A percentile compares a stretch with the other conserved stretches of the same genome.
These are phyloP conservation scores for Epichloe sylvatica DNA, from an alignment of 2,329 filamentous ascomycete species.

Conservation along the genomic window DNA sequence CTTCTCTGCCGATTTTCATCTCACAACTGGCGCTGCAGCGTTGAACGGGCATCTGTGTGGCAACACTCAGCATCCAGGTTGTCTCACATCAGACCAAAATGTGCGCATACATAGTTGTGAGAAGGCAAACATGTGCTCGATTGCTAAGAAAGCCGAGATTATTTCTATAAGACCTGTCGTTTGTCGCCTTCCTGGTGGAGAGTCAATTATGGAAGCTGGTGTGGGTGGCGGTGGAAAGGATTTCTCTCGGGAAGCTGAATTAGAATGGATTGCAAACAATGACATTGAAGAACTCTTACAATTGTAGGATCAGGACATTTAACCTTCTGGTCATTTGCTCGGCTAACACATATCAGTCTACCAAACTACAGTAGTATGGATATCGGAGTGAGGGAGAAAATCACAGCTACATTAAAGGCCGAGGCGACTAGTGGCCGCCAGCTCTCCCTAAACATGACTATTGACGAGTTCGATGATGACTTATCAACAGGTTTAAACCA, in stretches of 20 bases:
- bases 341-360: slow-evolving; percentile 9
- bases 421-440: slow-evolving; percentile 12
- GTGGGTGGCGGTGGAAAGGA: slow-evolving; percentile 70
- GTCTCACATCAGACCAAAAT: slow-evolving; percentile 48
- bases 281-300: slow-evolving; percentile 36
- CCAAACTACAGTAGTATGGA: slow-evolving; percentile 5
- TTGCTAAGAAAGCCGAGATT: slow-evolving; percentile 33
- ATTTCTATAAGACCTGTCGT: slow-evolving; percentile 73
- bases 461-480: slow-evolving; percentile 8
- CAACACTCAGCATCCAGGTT: slow-evolving; percentile 56
- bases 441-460: slow-evolving; percentile 14
- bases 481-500: slow-evolving; percentile 6
- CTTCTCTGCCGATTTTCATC: slow-evolving; percentile 26
- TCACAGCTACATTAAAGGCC: slow-evolving; percentile 8
- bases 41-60: slow-evolving; percentile 63
- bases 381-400: slow-evolving; percentile 1
- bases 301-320: slow-evolving; percentile 13
- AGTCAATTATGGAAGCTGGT: slow-evolving; percentile 57
- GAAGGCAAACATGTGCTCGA: slow-evolving; percentile 47
- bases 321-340: background rate
- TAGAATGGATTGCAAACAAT: slow-evolving; percentile 43
- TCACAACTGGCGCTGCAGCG: slow-evolving; percentile 46
- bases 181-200: slow-evolving; percentile 43
- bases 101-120: slow-evolving; percentile 78
- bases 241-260: slow-evolving; percentile 50